These are phyloP conservation scores for Cyberlindnera bimundalis DNA, from an alignment of 805 yeast genomes.

Conservation along the genomic window DNA sequence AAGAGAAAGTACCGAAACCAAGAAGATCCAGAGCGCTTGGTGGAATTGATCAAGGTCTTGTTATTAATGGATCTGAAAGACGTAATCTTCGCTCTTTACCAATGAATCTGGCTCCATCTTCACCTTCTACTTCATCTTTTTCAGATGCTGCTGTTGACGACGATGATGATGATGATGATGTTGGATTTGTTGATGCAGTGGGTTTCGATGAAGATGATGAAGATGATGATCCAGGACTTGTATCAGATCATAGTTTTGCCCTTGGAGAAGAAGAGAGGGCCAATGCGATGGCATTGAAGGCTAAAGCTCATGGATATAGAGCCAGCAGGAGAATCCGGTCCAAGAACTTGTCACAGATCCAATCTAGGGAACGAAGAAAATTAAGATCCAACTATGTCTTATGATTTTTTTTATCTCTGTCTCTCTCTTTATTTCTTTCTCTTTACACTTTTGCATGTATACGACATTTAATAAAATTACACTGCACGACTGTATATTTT, in stretches of 20 bases:
- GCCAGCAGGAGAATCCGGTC: constrained; percentile 23
- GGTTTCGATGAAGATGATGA: constrained; percentile 10
- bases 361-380: constrained; percentile 18
- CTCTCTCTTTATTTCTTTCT: no score
- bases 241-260: background rate
- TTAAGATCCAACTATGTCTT: constrained; percentile 16
- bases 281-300: constrained; percentile 18
- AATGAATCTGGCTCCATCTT: no score
- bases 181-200: no score
- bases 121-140: no score
- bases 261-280: constrained; percentile 22
- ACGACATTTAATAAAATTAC: no score
- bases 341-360: constrained; percentile 24
- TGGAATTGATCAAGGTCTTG: no score
- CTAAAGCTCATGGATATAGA: constrained; percentile 18
- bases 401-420: no score
- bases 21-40: no score
- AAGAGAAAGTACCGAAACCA: background rate
- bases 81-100: no score
- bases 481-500: no score
- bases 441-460: no score
- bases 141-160: constrained; percentile 8
- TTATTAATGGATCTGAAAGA: no score
- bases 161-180: constrained; percentile 15
- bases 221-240: constrained; percentile 1